A percentile compares a stretch with the other conserved stretches of the same genome.
Evolutionary conservation across 2,329 filamentous ascomycete species (phyloP).

Genomic region (Fusarium sp.): DNA sequence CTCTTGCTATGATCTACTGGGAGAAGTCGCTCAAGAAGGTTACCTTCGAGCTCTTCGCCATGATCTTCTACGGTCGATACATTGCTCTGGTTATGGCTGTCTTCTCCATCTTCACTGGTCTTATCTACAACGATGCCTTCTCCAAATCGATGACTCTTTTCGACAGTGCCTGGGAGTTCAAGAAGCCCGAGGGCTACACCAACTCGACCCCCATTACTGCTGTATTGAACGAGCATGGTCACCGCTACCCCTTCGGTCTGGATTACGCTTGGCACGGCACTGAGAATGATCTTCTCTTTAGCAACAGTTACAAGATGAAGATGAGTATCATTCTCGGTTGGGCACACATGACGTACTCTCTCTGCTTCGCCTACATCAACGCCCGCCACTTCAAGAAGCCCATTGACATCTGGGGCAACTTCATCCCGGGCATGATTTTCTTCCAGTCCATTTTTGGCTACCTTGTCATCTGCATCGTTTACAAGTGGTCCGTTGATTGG

Average conservation of each 20-base stretch:
- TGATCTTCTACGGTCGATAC: constrained; percentile 99
- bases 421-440: constrained; percentile 98
- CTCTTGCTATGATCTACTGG: constrained; percentile 94
- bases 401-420: constrained; percentile 97
- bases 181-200: constrained; percentile 74
- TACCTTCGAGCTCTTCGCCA: constrained; percentile 91
- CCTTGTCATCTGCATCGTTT: constrained; percentile 91
- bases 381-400: constrained; percentile 94
- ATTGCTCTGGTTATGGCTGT: constrained; percentile 98
- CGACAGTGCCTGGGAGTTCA: constrained; percentile 88
- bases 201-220: constrained; percentile 74
- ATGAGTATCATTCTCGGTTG: constrained; percentile 97
- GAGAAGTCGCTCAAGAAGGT: constrained; percentile 95
- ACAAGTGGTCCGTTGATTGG: constrained; percentile 98
- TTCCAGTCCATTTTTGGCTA: constrained; percentile 99
- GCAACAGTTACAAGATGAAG: constrained; percentile 99
- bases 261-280: constrained; percentile 98
- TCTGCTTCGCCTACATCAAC: constrained; percentile 93
- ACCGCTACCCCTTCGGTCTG: constrained; percentile 94
- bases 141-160: constrained; percentile 93
- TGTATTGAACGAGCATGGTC: constrained; percentile 73
- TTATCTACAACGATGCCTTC: constrained; percentile 98
- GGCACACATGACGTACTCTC: constrained; percentile 98
- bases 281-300: constrained; percentile 94
- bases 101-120: constrained; percentile 96